Base-by-base conservation (phyloP, 371 early-diverging fungal genomes). In the Mortierella polycephala region DNA sequence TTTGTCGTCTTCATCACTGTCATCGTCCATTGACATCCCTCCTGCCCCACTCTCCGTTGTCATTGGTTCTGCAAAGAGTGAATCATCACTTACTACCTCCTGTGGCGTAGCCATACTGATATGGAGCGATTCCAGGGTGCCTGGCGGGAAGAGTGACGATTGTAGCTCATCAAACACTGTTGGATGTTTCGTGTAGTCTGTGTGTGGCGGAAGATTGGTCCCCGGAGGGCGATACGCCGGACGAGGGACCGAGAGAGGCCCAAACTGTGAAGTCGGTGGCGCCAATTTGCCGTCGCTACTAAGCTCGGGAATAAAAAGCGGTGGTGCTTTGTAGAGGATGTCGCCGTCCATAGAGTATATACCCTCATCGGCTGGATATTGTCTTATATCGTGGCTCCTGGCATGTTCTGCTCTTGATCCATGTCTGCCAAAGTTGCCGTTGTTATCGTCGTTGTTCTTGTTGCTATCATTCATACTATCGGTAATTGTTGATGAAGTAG, bases 101-200 rank as follows among this genome's bases (percentile, higher is more conserved):
- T 75, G 75, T 7, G 75, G 75, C 12, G 69, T 75, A 21, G 69
- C 69, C 75, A 75, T 75, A 23, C 57, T 65, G 21, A 65, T 75
- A 16, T 66, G 75, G 4, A 75, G 60, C 16, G 75, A 75, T 20
- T 69, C 61, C 41, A 75, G 42, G 14, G 75, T 75, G 41, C 75
- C 75, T 0, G 75, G 75, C 4, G 75, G 75, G 60, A 75, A 75
- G 21, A 75, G 66, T 6, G 75, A 69, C 4, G 75, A 75, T 39
- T 75, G 75, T 10, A 75, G 53, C 18, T 75, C 75, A 20, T 75
- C 75, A 58, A 75, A 69, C 13, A 75, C 69, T 6, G 61, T 64
- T 8, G 69, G 62, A 40, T 75, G 69, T 13, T 75, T 75, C 14
- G 61, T 57, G 39, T 75, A 75, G 3, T 75, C 75, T 8, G 75